phyloP scores from a whole-genome alignment of 1,284 basidiomycete species.

The Fomes fomentarius region DNA sequence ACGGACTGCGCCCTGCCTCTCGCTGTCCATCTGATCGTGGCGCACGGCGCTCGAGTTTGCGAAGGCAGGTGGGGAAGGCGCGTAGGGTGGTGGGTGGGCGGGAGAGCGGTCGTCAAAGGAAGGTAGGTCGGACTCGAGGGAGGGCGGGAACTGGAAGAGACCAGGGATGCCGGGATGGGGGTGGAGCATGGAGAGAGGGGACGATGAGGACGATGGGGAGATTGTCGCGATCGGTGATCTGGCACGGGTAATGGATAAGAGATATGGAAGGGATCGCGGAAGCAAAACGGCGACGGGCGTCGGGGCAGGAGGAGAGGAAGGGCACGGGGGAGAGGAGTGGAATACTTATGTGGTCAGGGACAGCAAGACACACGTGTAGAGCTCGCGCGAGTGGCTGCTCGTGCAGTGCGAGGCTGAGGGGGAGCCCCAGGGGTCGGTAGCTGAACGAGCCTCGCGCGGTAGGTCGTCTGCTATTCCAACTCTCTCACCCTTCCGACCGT shows the following conservation, averaged over 20 bases:
- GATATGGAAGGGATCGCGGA: conserved; percentile 7
- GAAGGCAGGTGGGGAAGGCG: neutral
- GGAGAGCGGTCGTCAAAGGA: neutral
- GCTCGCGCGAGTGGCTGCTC: too few species aligned
- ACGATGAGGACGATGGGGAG: neutral
- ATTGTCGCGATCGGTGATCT: conserved; percentile 15
- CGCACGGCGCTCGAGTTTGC: neutral
- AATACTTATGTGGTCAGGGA: conserved; percentile 1
- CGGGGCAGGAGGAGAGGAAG: neutral
- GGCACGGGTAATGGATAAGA: neutral
- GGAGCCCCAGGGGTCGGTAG: too few species aligned
- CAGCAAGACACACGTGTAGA: conserved; percentile 13
- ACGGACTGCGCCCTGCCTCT: too few species aligned
- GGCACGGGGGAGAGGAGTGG: neutral
- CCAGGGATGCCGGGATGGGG: conserved; percentile 12
- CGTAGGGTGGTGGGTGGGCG: neutral
- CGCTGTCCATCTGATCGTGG: conserved; percentile 5
- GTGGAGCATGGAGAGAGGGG: neutral
- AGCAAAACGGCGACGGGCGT: conserved; percentile 1
- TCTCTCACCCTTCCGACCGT: too few species aligned
- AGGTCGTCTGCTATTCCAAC: too few species aligned
- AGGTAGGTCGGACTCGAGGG: conserved; percentile 14
- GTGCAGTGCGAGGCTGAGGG: too few species aligned
- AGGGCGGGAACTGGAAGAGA: conserved; percentile 22
- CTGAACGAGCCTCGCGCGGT: too few species aligned